A percentile compares a stretch with the other conserved stretches of the same genome.
Conservation (phyloP, 345 rosid genomes). For the Camelina sativa region DNA sequence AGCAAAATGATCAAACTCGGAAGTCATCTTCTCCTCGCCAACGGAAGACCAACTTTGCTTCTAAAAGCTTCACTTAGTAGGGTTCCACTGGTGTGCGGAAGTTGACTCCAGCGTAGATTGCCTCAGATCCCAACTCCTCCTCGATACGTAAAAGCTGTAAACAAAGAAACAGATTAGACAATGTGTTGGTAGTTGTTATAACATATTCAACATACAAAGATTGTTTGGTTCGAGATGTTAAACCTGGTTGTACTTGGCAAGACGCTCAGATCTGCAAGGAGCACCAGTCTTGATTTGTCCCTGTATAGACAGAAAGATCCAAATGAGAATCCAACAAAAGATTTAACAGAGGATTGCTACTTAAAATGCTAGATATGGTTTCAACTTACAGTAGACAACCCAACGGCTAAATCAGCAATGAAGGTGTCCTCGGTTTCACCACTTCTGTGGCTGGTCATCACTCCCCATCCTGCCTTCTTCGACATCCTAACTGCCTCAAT, state of each 20-base stretch:
- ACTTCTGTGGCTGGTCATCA: conserved; percentile 98
- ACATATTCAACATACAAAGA: background rate
- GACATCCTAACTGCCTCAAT: conserved; percentile 98
- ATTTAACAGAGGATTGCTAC: background rate
- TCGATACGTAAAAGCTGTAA: conserved; percentile 83
- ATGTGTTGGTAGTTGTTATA: background rate
- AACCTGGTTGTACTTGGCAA: conserved; percentile 96
- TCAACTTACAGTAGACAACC: conserved; percentile 78
- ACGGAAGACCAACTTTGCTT: conserved; percentile 12
- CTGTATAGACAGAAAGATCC: conserved; percentile 46
- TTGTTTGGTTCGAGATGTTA: conserved; percentile 7
- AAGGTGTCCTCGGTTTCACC: conserved; percentile 99
- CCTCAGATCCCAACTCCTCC: conserved; percentile 88
- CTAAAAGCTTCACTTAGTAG: conserved; percentile 50
- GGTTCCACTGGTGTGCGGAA: conserved; percentile 93
- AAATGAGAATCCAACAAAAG: background rate
- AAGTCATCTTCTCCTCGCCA: conserved; percentile 15
- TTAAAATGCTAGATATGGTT: background rate
- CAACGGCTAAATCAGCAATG: conserved; percentile 93
- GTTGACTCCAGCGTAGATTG: conserved; percentile 80
- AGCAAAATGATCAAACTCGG: conserved; percentile 25
- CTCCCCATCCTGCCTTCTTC: conserved; percentile 98
- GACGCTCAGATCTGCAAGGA: conserved; percentile 97
- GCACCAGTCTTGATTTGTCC: conserved; percentile 99
- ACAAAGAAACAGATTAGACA: conserved; percentile 10